A percentile compares a stretch with the other conserved stretches of the same genome.
These are phyloP conservation scores for Metschnikowia bowlesiae DNA, from an alignment of 805 yeast genomes.

Conservation along the genomic window DNA sequence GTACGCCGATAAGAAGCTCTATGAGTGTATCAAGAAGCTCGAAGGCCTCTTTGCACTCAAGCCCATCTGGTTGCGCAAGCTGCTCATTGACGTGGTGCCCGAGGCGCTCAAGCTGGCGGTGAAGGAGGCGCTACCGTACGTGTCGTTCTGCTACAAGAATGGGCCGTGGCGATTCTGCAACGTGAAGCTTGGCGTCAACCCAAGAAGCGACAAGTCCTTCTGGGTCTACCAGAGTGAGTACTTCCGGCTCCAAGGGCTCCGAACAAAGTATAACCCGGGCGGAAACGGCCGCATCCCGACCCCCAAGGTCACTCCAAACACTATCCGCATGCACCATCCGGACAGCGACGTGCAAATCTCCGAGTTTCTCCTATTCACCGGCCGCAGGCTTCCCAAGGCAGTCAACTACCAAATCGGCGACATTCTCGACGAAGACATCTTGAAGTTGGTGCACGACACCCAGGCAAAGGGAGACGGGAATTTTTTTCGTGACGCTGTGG, in stretches of 20 bases:
- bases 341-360: conserved; percentile 22
- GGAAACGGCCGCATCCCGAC: neutral
- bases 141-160: conserved; percentile 72
- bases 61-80: conserved; percentile 85
- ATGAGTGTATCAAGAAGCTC: conserved; percentile 43
- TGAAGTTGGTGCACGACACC: conserved; percentile 34
- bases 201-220: conserved; percentile 49
- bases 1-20: conserved; percentile 31
- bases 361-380: conserved; percentile 59
- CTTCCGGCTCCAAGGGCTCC: conserved; percentile 51
- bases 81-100: conserved; percentile 55
- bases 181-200: conserved; percentile 75
- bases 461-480: conserved; percentile 28
- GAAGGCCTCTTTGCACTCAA: conserved; percentile 55
- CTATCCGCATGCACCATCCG: conserved; percentile 16
- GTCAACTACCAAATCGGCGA: conserved; percentile 79
- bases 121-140: conserved; percentile 78
- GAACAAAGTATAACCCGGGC: conserved; percentile 11
- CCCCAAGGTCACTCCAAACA: conserved; percentile 24
- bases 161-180: conserved; percentile 96
- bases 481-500: conserved; percentile 31
- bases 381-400: conserved; percentile 61
- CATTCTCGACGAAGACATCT: conserved; percentile 61
- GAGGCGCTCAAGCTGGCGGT: conserved; percentile 41
- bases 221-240: conserved; percentile 80